phyloP scores from a whole-genome alignment of 495 filamentous ascomycete genomes.

The Aspergillus kassunensis region DNA sequence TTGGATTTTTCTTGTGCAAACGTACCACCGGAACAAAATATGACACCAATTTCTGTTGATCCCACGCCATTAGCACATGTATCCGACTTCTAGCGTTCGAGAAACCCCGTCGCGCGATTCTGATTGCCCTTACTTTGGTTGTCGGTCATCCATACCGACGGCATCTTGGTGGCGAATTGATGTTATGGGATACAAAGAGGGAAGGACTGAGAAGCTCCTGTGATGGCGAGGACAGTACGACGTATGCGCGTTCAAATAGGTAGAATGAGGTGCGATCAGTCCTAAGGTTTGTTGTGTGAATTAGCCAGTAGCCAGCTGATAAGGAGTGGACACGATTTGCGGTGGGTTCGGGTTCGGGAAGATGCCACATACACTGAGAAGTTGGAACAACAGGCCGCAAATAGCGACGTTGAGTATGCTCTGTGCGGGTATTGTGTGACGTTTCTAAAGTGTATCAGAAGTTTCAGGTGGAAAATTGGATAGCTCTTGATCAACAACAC shows the following conservation, averaged over 20 bases:
- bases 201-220: neutral
- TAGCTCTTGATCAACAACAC: neutral
- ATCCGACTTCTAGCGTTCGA: neutral
- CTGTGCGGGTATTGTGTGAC: neutral
- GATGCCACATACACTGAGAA: neutral
- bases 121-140: conserved; percentile 70
- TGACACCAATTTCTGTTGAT: conserved; percentile 79
- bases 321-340: neutral
- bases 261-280: neutral
- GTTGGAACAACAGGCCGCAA: neutral
- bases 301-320: conserved; percentile 1
- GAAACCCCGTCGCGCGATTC: neutral
- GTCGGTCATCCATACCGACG: conserved; percentile 92
- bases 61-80: conserved; percentile 12
- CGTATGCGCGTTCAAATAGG: neutral
- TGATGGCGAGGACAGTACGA: neutral
- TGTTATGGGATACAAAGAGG: neutral
- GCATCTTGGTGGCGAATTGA: conserved; percentile 37
- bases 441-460: neutral
- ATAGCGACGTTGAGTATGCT: too few relatives aligned
- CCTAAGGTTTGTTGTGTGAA: conserved; percentile 1
- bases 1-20: conserved; percentile 23
- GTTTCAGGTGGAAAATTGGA: neutral
- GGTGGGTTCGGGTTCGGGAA: neutral
- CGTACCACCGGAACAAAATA: conserved; percentile 94